Conservation (phyloP, 257 asterid genomes). For the Rubia yunnanensis region DNA sequence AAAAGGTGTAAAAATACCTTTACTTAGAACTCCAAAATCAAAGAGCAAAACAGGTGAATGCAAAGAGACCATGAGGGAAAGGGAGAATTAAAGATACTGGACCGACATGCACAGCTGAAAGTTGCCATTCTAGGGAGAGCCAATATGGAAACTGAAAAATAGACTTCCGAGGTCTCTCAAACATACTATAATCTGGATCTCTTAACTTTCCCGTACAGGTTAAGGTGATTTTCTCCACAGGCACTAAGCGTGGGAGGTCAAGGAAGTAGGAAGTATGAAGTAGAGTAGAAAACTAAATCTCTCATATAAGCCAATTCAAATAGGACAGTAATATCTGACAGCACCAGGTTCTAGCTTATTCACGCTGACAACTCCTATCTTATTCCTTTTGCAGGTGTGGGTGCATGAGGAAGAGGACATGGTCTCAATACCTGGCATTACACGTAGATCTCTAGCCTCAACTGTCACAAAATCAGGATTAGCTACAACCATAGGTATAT, state of each 20-base stretch:
- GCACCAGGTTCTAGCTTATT: background rate
- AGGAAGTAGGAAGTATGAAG: background rate
- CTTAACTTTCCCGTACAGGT: too few relatives aligned
- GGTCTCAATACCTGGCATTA: constrained; percentile 68
- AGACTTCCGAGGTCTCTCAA: background rate
- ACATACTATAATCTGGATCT: too few relatives aligned
- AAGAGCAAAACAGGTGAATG: background rate
- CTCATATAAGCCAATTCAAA: background rate
- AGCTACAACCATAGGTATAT: constrained; percentile 91
- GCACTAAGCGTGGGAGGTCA: too few relatives aligned
- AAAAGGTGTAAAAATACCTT: constrained; percentile 1
- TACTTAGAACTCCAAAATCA: background rate
- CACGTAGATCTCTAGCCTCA: constrained; percentile 80
- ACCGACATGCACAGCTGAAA: background rate
- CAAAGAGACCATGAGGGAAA: background rate
- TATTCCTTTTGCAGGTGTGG: background rate
- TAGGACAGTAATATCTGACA: background rate
- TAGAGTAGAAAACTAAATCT: too few relatives aligned
- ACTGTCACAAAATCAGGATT: constrained; percentile 98
- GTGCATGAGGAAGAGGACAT: background rate
- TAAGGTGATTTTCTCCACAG: constrained; percentile 4
- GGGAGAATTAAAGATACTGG: background rate
- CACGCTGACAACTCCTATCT: background rate
- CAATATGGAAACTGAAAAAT: too few relatives aligned
- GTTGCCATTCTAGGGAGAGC: too few relatives aligned